Evolutionary conservation across 176 grass and related monocot genomes (phyloP), one percentile per base, ranked within the genome.

Genomic region (Oryza meridionalis): DNA sequence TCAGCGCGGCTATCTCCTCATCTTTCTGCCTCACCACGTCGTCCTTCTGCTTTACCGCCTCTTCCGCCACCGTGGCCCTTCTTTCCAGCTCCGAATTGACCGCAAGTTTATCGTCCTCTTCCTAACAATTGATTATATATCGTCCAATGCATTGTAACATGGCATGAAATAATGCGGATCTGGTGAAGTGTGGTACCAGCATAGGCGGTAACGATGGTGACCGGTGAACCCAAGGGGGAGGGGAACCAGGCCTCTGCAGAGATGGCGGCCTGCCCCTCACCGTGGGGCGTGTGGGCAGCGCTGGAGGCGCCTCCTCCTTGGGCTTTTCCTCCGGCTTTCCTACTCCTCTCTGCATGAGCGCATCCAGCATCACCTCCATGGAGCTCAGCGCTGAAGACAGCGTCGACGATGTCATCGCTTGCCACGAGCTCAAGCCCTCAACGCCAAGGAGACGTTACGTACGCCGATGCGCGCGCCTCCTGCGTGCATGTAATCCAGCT

Each of bases 361-460:
- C 81, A 6, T 91, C 89, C 81, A 91, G 46, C 89, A 91, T 91
- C 59, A 81, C 72, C 82, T 91, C 89, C 89, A 91, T 84, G 15
- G 89, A 91, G 72, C 89, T 91, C 81, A 81, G 45, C 40, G 89
- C 53, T 9, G 85, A 67, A 1, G 81, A 61, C 5, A 81, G 44
- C 14, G 58, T 62, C 58, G 89, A 71, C 15, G 65, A 42, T 7
- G 77, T 10, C 89, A 91, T 86, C 26, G 10, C 40, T 63, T 17
- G 21, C 22, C 74, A 17, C 11, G 19, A 4, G 12, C 45, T 22
- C 65, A 45, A 37, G 2, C 3, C 45, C 12, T 22, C 65, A 45
- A 37, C 1, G 62, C 49, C 51, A 13, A 15, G 32, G 9, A 21
- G 12, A 45, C 12, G 17, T 49, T 71, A 71, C 16, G 50, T 71